Evolutionary conservation across 352 stramenopile genomes (phyloP), one percentile per base, ranked within the genome.

Genomic region (Phytophthora quininea): DNA sequence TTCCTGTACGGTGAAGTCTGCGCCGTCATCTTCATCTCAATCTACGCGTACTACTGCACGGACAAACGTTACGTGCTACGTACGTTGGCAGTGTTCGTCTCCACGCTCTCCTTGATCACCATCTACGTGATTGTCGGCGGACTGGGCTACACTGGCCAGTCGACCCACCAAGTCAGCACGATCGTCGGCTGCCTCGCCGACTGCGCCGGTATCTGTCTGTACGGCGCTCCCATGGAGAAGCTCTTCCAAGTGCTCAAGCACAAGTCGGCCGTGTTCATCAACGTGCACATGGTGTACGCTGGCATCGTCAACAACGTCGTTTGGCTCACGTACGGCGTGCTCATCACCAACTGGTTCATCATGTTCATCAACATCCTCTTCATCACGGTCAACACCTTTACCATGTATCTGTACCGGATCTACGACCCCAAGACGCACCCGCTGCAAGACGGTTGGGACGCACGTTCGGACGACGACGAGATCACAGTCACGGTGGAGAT

Each of bases 21-120:
- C 5, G 68, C 64, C 11, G 46, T 69, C 19, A 57, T 82, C 11
- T 90, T 85, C 70, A 58, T 88, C 15, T 53, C 58, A 1, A 61
- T 85, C 10, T 89, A 87, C 63, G 84, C 76, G n/a, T 73, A 65
- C 30, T 89, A 84, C 67, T 88, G 78, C 33, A 59, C 62, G 30
- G 79, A 78, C 71, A 76, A 60, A 42, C 30, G 27, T 33, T 78
- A 77, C 46, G 71, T 76, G 15, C 48, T 58, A 40, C 64, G 62
- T 8, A 58, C 74, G 15, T 69, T 80, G 58, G 37, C 56, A 5
- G 38, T 67, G 2, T 63, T 69, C 31, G 38, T 54, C 50, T 62
- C 48, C 19, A 40, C 63, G n/a, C 61, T 84, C 7, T 33, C 65
- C 12, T 29, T 73, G 12, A 14, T 81, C 6, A 82, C 76, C 5